Evolutionary conservation across 2,329 filamentous ascomycete genomes (phyloP).

Genomic region (Colletotrichum paranaense): DNA sequence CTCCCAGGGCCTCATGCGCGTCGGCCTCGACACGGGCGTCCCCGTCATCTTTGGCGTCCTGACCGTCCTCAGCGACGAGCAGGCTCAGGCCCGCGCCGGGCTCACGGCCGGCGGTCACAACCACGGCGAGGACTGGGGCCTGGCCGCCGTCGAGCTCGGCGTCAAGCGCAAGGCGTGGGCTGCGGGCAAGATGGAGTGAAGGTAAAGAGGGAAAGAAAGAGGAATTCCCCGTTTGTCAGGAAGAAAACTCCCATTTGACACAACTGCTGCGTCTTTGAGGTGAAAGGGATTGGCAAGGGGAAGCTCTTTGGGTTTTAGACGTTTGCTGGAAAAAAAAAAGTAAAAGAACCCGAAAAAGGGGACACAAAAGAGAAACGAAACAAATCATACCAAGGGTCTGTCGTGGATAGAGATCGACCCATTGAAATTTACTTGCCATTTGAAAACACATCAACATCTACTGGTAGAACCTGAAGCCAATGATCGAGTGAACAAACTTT

Average conservation of each 20-base stretch:
- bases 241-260: too few species aligned
- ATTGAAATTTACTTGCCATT: neutral
- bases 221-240: too few species aligned
- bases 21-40: slow-evolving; percentile 88
- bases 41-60: slow-evolving; percentile 93
- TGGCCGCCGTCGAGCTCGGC: slow-evolving; percentile 93
- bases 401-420: neutral
- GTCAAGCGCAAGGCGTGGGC: slow-evolving; percentile 88
- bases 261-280: neutral
- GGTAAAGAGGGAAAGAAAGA: too few species aligned
- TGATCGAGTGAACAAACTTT: neutral
- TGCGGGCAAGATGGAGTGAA: slow-evolving; percentile 69
- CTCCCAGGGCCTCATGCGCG: slow-evolving; percentile 91
- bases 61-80: slow-evolving; percentile 88
- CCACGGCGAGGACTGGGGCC: slow-evolving; percentile 96
- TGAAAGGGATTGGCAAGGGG: slow-evolving; percentile 26
- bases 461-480: too few species aligned
- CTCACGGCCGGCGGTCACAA: slow-evolving; percentile 79
- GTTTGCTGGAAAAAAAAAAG: neutral
- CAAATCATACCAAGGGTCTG: neutral
- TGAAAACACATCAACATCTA: neutral
- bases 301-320: neutral
- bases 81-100: slow-evolving; percentile 87
- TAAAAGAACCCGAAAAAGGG: neutral
- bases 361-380: neutral